Conservation (phyloP, 345 rosid species). For the Euphorbia peplus region DNA sequence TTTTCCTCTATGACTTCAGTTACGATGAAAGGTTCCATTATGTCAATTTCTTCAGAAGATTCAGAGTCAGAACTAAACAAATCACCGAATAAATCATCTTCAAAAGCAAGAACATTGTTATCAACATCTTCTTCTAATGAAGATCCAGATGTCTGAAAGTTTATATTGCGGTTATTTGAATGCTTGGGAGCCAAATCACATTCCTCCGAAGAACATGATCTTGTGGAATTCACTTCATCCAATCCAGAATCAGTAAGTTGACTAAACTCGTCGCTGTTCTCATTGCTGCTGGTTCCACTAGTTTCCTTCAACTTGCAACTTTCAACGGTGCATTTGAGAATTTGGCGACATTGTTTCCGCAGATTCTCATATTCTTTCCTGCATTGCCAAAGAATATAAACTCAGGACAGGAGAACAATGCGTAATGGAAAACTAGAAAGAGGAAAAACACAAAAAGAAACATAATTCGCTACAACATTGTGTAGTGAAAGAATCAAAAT, state of each 20-base stretch:
- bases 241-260: conserved; percentile 44
- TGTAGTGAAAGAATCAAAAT: conserved; percentile 10
- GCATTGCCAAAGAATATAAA: conserved; percentile 24
- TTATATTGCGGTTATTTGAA: conserved; percentile 23
- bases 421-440: neutral
- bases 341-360: conserved; percentile 53
- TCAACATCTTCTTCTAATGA: conserved; percentile 41
- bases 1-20: conserved; percentile 31
- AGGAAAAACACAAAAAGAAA: neutral
- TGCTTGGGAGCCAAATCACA: conserved; percentile 27
- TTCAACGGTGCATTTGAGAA: conserved; percentile 37
- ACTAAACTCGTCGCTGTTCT: conserved; percentile 39
- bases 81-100: conserved; percentile 45
- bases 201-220: conserved; percentile 30
- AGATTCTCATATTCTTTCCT: conserved; percentile 69
- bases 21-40: conserved; percentile 32
- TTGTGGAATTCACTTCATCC: conserved; percentile 40
- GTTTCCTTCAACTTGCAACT: conserved; percentile 39
- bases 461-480: neutral
- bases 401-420: neutral
- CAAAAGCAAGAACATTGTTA: conserved; percentile 43
- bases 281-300: conserved; percentile 35
- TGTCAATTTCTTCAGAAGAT: conserved; percentile 56
- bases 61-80: conserved; percentile 53
- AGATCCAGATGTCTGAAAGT: conserved; percentile 22